Base-by-base conservation (phyloP, 75 land plant species). In the Selaginella moellendorffii region DNA sequence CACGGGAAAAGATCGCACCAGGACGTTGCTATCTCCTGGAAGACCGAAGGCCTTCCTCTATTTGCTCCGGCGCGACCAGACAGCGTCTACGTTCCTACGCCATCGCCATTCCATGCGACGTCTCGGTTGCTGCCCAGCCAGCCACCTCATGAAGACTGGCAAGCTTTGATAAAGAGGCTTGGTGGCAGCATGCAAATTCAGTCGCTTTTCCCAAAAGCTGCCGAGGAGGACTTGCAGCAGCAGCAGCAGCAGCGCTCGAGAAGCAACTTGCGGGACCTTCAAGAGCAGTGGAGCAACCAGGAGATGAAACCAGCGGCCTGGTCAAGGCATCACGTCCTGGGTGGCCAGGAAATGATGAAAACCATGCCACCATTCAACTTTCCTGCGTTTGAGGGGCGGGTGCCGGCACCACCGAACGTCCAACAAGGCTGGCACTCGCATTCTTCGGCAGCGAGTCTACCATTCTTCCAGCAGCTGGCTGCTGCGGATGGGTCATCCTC, bases 171-270 rank as follows among this genome's bases (percentile, higher is more conserved):
- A 25, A 56, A 21, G 59, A 8, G 59, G 24, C 24, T 56, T 2
- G 59, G 59, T n/a, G n/a, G n/a, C n/a, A 56, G n/a, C 59, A 56
- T 56, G 59, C 59, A 56, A 8, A 2, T 56, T 2, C 59, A 56
- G n/a, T 19, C 59, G 25, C 21, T 56, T 5, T 56, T 56, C 14
- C 46, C 46, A 5, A 36, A 36, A 14, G 14, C 59, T 2, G n/a
- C n/a, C n/a, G n/a, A n/a, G n/a, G n/a, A n/a, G n/a, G n/a, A n/a
- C n/a, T n/a, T n/a, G n/a, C n/a, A n/a, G n/a, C n/a, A n/a, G n/a
- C n/a, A n/a, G n/a, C n/a, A n/a, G n/a, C 17, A 56, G 24, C 5
- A 2, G 24, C 8, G 25, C 5, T 2, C 9, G 17, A 19, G 59
- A 5, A 56, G 59, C 21, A 56, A 56, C 59, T n/a, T 21, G 59